phyloP scores from a whole-genome alignment of 331 rosid species.

The Malus hybrid region DNA sequence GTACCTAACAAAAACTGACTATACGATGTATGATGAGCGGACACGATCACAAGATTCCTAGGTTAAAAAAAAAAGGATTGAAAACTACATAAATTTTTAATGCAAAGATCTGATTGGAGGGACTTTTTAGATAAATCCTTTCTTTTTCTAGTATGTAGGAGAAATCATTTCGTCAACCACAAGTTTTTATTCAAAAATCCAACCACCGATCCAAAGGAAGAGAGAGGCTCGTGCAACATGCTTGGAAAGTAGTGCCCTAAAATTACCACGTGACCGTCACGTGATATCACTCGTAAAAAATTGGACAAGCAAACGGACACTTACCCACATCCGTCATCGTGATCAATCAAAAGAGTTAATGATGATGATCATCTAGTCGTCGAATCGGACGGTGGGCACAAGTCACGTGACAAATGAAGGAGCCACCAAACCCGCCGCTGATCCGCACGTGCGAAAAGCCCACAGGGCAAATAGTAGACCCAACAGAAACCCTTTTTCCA shows the following conservation, averaged over 20 bases:
- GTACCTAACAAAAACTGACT: too few species aligned
- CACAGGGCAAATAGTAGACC: background rate
- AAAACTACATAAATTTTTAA: too few species aligned
- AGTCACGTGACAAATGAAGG: constrained; percentile 11
- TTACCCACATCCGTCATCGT: background rate
- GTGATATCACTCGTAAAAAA: background rate
- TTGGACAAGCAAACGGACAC: background rate
- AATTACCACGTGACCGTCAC: background rate
- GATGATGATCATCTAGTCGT: background rate
- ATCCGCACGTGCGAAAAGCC: constrained; percentile 1
- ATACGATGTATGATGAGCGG: too few species aligned
- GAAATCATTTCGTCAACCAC: background rate
- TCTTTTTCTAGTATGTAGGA: too few species aligned
- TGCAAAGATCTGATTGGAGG: too few species aligned
- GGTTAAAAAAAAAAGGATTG: too few species aligned
- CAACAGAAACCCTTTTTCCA: constrained; percentile 4
- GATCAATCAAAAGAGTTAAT: background rate
- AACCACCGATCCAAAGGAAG: background rate
- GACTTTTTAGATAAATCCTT: too few species aligned
- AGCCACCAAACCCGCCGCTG: background rate
- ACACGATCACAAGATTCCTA: accelerated
- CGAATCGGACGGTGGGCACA: background rate
- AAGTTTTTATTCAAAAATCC: background rate
- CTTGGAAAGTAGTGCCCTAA: background rate
- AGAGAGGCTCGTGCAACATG: background rate